Conservation (phyloP, 2,329 filamentous ascomycete species). For the Ceratocystis alfenasii region DNA sequence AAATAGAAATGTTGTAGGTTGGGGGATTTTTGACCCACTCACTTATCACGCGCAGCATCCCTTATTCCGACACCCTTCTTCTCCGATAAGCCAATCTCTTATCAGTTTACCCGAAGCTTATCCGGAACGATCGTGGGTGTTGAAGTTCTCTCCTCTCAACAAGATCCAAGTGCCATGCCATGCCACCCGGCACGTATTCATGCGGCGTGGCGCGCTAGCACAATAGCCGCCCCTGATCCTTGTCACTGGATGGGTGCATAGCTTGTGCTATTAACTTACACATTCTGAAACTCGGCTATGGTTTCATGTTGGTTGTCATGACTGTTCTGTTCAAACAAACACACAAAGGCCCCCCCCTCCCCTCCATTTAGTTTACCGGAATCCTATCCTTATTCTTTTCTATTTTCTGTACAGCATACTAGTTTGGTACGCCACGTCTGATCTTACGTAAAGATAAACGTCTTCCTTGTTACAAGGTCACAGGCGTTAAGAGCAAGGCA, state of each 20-base stretch:
- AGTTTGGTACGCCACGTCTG: background rate
- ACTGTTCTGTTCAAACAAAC: background rate
- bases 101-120: too few relatives aligned
- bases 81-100: too few relatives aligned
- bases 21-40: too few relatives aligned
- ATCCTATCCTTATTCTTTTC: background rate
- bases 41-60: too few relatives aligned
- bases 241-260: background rate
- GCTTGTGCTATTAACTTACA: background rate
- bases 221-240: background rate
- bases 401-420: background rate
- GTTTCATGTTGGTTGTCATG: background rate
- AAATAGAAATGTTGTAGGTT: too few relatives aligned
- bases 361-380: background rate
- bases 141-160: too few relatives aligned
- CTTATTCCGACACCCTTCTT: too few relatives aligned
- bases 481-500: background rate
- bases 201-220: background rate
- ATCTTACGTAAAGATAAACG: background rate
- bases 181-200: background rate
- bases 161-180: background rate
- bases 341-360: background rate
- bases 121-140: too few relatives aligned
- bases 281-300: constrained; percentile 2
- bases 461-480: background rate